Conservation (phyloP, 1,139 yeast species). For the Candida buenavistaensis region DNA sequence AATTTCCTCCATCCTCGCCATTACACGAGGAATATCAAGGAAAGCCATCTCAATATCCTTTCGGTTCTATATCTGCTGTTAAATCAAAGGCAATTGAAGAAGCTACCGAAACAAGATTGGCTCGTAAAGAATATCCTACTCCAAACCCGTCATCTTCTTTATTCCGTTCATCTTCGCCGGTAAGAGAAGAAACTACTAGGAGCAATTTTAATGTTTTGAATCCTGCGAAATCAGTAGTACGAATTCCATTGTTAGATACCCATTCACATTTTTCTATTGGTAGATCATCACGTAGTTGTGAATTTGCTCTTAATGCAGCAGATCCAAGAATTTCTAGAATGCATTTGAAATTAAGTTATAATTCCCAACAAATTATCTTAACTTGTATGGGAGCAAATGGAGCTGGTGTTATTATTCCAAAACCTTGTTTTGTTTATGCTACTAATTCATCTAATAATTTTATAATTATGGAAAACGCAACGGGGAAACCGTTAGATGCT, state of each 20-base stretch:
- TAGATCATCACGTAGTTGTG: constrained; percentile 64
- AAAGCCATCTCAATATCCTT: constrained; percentile 21
- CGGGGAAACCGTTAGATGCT: constrained; percentile 21
- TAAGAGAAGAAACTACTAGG: constrained; percentile 12
- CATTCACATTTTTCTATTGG: constrained; percentile 47
- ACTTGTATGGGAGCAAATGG: constrained; percentile 76
- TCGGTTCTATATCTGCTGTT: constrained; percentile 13
- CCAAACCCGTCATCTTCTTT: constrained; percentile 57
- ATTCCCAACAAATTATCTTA: constrained; percentile 31
- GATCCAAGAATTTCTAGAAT: constrained; percentile 68
- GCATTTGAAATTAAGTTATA: constrained; percentile 46
- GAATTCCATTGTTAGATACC: constrained; percentile 32
- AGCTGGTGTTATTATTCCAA: constrained; percentile 60
- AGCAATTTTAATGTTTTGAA: constrained; percentile 42
- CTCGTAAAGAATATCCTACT: constrained; percentile 45
- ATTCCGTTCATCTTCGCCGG: constrained; percentile 50
- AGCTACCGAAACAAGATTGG: constrained; percentile 4
- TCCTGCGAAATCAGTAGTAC: constrained; percentile 38
- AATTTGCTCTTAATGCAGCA: constrained; percentile 51
- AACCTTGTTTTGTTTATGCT: constrained; percentile 34
- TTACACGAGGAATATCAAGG: constrained; percentile 1
- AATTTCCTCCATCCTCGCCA: constrained; percentile 2
- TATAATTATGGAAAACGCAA: constrained; percentile 31
- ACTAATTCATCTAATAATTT: constrained; percentile 30
- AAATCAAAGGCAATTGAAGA: constrained; percentile 5